A percentile compares a stretch with the other conserved stretches of the same genome.
Conservation (phyloP, 2,329 filamentous ascomycete genomes). For the Aspergillus piperis region DNA sequence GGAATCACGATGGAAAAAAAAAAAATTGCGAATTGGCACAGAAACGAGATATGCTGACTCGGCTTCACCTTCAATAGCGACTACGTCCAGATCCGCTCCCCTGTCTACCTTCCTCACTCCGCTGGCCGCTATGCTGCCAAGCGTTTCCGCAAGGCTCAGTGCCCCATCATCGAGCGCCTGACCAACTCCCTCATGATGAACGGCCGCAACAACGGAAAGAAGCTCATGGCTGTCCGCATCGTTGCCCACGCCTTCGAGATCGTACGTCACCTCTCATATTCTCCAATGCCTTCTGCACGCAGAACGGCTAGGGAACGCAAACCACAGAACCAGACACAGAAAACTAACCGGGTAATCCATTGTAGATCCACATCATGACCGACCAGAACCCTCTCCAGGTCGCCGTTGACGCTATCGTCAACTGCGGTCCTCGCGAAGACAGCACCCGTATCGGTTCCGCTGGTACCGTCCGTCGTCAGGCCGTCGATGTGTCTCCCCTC, state of each 20-base stretch:
- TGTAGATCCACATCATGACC: constrained; percentile 99
- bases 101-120: constrained; percentile 98
- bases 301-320: background rate
- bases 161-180: constrained; percentile 99
- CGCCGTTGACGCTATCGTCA: constrained; percentile 98
- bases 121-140: constrained; percentile 98
- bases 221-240: constrained; percentile 99
- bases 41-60: constrained; percentile 33
- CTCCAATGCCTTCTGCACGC: background rate
- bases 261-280: constrained; percentile 62
- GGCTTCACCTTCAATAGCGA: constrained; percentile 64
- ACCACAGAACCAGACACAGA: background rate
- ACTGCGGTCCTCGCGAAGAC: constrained; percentile 99
- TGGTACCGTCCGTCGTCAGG: constrained; percentile 99
- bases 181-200: constrained; percentile 99
- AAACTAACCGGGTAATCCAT: constrained; percentile 12
- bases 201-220: constrained; percentile 99
- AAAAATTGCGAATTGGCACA: background rate
- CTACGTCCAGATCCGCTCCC: constrained; percentile 99
- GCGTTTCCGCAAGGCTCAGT: constrained; percentile 99
- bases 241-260: constrained; percentile 99
- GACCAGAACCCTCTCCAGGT: constrained; percentile 99
- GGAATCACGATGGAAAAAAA: constrained; percentile 1
- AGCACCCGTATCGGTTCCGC: constrained; percentile 98
- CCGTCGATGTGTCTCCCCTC: constrained; percentile 99